Conservation (phyloP, 2,329 filamentous ascomycete genomes). For the Didymella lethalis region DNA sequence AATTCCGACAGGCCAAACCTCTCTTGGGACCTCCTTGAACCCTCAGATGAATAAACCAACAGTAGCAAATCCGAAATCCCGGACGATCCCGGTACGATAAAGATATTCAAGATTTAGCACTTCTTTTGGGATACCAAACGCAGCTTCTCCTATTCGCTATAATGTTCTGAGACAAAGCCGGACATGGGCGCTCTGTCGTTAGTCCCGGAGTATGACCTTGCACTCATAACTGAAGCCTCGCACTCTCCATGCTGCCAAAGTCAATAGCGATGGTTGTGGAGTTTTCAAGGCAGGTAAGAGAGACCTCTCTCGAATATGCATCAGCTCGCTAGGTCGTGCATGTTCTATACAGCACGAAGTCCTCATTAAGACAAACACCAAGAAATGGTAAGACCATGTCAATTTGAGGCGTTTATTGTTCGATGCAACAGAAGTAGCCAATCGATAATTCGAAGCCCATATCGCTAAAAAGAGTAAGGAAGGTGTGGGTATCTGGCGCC, state of each 20-base stretch:
- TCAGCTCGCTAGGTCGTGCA: too few relatives aligned
- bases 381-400: too few relatives aligned
- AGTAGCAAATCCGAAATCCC: neutral
- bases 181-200: too few relatives aligned
- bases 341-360: too few relatives aligned
- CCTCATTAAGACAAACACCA: too few relatives aligned
- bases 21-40: neutral
- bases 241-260: too few relatives aligned
- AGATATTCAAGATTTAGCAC: neutral
- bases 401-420: neutral
- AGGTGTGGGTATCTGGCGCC: conserved; percentile 4
- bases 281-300: too few relatives aligned
- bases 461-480: neutral
- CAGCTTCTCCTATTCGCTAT: neutral
- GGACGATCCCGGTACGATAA: neutral
- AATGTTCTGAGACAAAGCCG: neutral
- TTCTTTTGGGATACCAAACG: neutral
- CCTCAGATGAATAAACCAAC: neutral
- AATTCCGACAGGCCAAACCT: too few relatives aligned
- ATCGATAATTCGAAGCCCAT: neutral
- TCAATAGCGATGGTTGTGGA: too few relatives aligned
- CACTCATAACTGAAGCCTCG: neutral
- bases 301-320: too few relatives aligned
- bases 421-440: conserved; percentile 2
- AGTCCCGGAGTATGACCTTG: neutral